Base-by-base conservation (phyloP, 2,329 filamentous ascomycete species). In the Trichoderma semiorbis region DNA sequence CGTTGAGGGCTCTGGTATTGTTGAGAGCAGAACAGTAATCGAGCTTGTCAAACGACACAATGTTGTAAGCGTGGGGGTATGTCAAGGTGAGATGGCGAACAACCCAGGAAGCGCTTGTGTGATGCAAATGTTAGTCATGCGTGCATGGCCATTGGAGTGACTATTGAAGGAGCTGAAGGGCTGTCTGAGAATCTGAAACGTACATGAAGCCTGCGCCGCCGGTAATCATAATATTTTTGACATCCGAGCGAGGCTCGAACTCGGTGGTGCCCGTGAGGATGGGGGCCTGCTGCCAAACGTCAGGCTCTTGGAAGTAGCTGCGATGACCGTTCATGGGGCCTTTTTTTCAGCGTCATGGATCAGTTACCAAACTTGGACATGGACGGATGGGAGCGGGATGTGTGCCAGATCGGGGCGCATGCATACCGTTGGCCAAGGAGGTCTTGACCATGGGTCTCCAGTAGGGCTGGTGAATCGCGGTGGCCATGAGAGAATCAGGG, bases 191-290 rank as follows among this genome's bases (percentile, higher is more conserved):
- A 14, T 32, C 30, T 34, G 28, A 24, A 64, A 66, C 91, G 81
- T 85, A 94, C 92, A 95, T 95, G 85, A 96, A 96, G 76, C 93
- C 93, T 74, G 92, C 93, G 69, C 93, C 93, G 64, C 93, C 93
- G 24, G 93, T 95, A 74, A 96, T 88, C 87, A 95, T 91, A 76
- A 95, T 94, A 78, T 94, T 95, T 81, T 89, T 91, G 69, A 93
- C 89, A 80, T 92, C 89, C 28, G 86, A 83, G 6, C 91, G 84
- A 57, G 92, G 89, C 77, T 91, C 88, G 75, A 92, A 95, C 74
- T 88, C 89, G 73, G 91, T 93, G 75, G 86, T 90, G 43, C 92
- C 92, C 12, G 80, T 90, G 69, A 94, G 84, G 32, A 93, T 79
- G 21, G 92, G 92, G 2, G 92, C 92, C 63, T 91, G 86, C 77